These are phyloP conservation scores for Casuarina glauca DNA, from an alignment of 306 rosid species.

Conservation along the genomic window DNA sequence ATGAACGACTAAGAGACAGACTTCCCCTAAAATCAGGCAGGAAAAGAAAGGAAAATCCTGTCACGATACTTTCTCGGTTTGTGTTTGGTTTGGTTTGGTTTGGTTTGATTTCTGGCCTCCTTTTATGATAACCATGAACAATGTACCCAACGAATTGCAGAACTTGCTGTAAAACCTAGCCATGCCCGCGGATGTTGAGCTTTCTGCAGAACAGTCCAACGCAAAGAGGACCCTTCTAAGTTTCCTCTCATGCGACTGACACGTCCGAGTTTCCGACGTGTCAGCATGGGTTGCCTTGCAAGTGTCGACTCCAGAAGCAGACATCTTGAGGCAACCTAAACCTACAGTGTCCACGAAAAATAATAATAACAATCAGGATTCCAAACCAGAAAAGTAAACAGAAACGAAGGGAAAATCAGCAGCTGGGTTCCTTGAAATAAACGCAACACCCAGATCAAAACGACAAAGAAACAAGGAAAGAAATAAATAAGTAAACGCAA, in stretches of 20 bases:
- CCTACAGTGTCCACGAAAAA: conserved; percentile 5
- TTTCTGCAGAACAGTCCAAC: background rate
- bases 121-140: background rate
- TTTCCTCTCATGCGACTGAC: background rate
- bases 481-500: conserved; percentile 34
- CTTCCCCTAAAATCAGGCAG: background rate
- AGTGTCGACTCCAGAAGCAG: background rate
- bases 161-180: no score
- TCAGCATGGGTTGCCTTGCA: background rate
- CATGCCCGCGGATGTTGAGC: background rate
- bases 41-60: background rate
- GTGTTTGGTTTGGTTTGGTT: background rate
- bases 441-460: background rate
- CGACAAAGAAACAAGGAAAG: background rate
- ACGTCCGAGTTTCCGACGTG: conserved; percentile 9
- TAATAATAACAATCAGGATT: background rate
- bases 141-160: background rate
- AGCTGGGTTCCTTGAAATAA: background rate
- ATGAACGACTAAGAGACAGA: background rate
- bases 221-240: background rate
- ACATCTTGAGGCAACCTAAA: background rate
- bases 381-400: conserved; percentile 9
- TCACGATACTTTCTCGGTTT: background rate
- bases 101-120: background rate
- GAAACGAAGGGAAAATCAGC: background rate